Evolutionary conservation across 352 stramenopile genomes (phyloP), one percentile per base, ranked within the genome.

Genomic region (Globisporangium radiosum): DNA sequence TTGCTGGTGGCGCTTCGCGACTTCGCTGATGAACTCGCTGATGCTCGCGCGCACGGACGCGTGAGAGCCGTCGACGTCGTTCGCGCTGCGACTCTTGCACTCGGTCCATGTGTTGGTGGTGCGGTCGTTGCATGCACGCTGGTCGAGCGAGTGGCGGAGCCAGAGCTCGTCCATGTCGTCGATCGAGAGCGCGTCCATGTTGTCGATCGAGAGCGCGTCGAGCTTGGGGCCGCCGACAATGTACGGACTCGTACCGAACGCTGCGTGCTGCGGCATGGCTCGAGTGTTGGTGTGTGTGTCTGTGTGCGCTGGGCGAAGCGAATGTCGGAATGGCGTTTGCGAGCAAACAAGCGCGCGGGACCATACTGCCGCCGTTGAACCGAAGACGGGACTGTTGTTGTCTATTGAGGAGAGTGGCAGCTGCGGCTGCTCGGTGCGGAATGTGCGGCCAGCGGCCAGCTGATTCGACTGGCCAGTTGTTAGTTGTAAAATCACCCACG

Each of bases 61-160:
- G 11, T 17, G 13, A 33, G 25, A 33, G 25, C 25, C 25, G 25
- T 33, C 25, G 25, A 33, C 17, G 40, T 62, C 42, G 40, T 8
- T 15, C 5, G 15, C 17, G 15, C 56, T 52, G 19, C 40, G 10
- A 33, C 57, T 62, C 40, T 56, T 57, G 39, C 52, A 14, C 36
- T 62, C 40, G 56, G 4, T 47, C 48, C 56, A 62, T 14, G 43
- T 15, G 6, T 8, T 45, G 9, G n/a, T 9, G 43, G 50, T 8
- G 7, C 7, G 17, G 7, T 7, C 8, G 36, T 15, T 3, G n/a
- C 7, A 0, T 38, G 13, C 5, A 44, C 25, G 25, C 14, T 10
- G 48, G 37, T 63, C 58, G 36, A 45, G 33, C 17, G 58, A 63
- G 37, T 42, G 51, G 36, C 58, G 50, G 43, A 25, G 9, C 54